Evolutionary conservation across 2,329 filamentous ascomycete genomes (phyloP).

Genomic region (Diaporthe ilicicola): DNA sequence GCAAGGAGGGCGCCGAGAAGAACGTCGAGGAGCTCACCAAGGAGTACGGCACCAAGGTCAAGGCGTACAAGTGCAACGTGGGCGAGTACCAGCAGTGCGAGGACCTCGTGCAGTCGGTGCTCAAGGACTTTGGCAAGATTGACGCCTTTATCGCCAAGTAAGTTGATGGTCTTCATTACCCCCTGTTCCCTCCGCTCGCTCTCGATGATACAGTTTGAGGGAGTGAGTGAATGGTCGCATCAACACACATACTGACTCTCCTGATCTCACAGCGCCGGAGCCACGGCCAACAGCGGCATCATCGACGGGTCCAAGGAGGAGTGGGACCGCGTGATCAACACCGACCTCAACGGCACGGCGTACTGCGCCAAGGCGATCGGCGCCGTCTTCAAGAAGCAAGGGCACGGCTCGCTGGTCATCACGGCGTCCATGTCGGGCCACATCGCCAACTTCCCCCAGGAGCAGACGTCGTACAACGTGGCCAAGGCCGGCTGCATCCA

Average conservation of each 20-base stretch:
- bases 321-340: constrained; percentile 80
- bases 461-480: constrained; percentile 78
- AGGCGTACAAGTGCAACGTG: constrained; percentile 68
- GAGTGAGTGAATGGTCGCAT: not conserved
- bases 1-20: constrained; percentile 71
- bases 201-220: no score
- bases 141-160: constrained; percentile 81
- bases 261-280: constrained; percentile 55
- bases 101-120: constrained; percentile 66
- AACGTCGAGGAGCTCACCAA: constrained; percentile 70
- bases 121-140: constrained; percentile 76
- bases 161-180: constrained; percentile 50
- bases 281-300: constrained; percentile 72
- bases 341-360: constrained; percentile 76
- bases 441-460: constrained; percentile 80
- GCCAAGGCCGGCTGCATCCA: constrained; percentile 73
- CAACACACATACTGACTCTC: not conserved
- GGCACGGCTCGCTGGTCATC: constrained; percentile 75
- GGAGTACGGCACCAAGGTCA: constrained; percentile 72
- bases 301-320: constrained; percentile 86
- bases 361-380: constrained; percentile 83
- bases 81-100: constrained; percentile 62
- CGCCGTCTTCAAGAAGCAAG: constrained; percentile 34
- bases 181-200: not conserved
- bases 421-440: constrained; percentile 83